phyloP scores from a whole-genome alignment of 805 yeast species.

The Suhomyces emberorum region DNA sequence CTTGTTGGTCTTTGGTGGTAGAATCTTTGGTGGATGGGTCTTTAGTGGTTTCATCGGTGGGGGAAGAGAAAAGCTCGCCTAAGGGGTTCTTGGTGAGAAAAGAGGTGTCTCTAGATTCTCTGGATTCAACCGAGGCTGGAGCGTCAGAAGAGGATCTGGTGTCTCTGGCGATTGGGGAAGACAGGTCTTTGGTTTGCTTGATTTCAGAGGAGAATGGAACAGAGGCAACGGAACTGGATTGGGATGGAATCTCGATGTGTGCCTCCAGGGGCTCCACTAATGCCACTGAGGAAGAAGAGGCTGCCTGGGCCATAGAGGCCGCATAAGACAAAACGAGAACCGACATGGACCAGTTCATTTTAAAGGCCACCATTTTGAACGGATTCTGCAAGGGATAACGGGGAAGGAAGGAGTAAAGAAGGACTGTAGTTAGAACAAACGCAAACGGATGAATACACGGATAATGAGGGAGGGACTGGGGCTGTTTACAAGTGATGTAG shows the following conservation, averaged over 20 bases:
- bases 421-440: constrained; percentile 21
- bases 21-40: not conserved
- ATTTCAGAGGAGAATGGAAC: too few species aligned
- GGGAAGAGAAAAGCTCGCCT: not conserved
- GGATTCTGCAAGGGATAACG: not conserved
- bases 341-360: constrained; percentile 5
- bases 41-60: not conserved
- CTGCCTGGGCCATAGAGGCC: not conserved
- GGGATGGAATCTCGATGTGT: too few species aligned
- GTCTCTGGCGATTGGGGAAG: too few species aligned
- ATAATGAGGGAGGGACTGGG: too few species aligned
- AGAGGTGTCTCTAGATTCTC: not conserved
- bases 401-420: constrained; percentile 14
- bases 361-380: too few species aligned
- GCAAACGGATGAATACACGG: constrained; percentile 2
- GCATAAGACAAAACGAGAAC: constrained; percentile 1
- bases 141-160: not conserved
- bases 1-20: not conserved
- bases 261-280: not conserved
- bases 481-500: too few species aligned
- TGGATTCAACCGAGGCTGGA: not conserved
- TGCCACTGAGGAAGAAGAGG: not conserved
- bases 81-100: not conserved
- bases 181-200: not conserved
- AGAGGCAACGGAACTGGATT: not conserved